Conservation (phyloP, 129 eudicot species). For the Smallanthus sonchifolius region DNA sequence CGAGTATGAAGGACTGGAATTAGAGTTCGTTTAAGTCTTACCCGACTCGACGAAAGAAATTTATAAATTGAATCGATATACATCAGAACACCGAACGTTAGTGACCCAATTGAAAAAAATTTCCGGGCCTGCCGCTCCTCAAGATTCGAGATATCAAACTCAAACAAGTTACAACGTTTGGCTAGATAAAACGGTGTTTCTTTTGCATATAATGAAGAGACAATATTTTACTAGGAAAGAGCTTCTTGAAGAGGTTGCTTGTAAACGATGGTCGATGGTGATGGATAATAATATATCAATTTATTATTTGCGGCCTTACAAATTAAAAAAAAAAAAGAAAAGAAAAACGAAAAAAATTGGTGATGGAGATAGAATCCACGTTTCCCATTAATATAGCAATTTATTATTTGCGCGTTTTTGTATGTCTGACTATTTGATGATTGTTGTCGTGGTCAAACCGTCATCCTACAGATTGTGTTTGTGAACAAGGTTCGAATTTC, state of each 20-base stretch:
- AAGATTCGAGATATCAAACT: no score
- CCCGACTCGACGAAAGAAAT: no score
- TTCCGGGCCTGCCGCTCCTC: no score
- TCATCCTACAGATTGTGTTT: neutral
- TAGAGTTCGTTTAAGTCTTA: no score
- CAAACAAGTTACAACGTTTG: neutral
- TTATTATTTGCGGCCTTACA: no score
- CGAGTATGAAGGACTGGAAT: no score
- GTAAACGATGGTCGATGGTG: neutral
- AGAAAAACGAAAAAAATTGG: neutral
- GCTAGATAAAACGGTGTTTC: no score
- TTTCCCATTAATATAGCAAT: neutral
- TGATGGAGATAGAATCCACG: neutral
- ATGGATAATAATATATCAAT: neutral
- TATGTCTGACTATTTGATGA: neutral
- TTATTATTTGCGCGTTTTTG: constrained; percentile 1
- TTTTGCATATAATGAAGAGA: no score
- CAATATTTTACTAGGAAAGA: no score
- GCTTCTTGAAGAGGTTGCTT: neutral
- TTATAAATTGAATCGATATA: no score
- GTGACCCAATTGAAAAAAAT: no score
- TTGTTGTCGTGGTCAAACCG: neutral
- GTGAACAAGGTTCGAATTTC: neutral
- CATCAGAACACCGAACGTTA: no score
- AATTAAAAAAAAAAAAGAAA: neutral